A percentile compares a stretch with the other conserved stretches of the same genome.
phyloP scores from a whole-genome alignment of 495 filamentous ascomycete genomes.

The Aspergillus conjunctus region DNA sequence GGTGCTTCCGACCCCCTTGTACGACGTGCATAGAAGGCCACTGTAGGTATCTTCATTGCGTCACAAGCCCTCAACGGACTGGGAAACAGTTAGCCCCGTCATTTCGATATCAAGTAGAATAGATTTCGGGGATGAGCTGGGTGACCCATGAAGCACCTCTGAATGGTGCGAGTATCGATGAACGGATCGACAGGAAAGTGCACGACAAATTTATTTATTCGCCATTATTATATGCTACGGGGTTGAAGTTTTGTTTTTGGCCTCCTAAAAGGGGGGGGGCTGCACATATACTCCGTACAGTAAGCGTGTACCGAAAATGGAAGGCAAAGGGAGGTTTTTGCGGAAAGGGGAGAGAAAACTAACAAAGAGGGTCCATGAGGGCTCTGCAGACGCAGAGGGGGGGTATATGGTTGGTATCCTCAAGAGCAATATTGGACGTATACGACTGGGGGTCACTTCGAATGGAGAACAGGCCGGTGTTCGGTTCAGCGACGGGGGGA shows the following conservation, averaged over 20 bases:
- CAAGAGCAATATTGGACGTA: slow-evolving; percentile 1
- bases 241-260: not conserved
- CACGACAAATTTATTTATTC: slow-evolving; percentile 2
- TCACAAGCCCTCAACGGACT: slow-evolving; percentile 21
- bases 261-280: not conserved
- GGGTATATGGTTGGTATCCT: not conserved
- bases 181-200: slow-evolving; percentile 8
- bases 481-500: not conserved
- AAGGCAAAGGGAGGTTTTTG: not conserved
- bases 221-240: not conserved
- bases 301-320: not conserved
- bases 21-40: slow-evolving; percentile 29
- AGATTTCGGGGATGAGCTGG: not conserved
- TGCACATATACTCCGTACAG: not conserved
- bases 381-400: not conserved
- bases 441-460: not conserved
- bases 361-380: not conserved
- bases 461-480: not conserved
- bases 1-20: slow-evolving; percentile 25
- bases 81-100: slow-evolving; percentile 13
- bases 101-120: not conserved
- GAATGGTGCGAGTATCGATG: not conserved
- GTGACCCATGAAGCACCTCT: slow-evolving; percentile 11
- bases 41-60: slow-evolving; percentile 19
- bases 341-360: not conserved